Evolutionary conservation across 148 eudicot species (phyloP), one percentile per base, ranked within the genome.

Genomic region (Vaccinium darrowii): DNA sequence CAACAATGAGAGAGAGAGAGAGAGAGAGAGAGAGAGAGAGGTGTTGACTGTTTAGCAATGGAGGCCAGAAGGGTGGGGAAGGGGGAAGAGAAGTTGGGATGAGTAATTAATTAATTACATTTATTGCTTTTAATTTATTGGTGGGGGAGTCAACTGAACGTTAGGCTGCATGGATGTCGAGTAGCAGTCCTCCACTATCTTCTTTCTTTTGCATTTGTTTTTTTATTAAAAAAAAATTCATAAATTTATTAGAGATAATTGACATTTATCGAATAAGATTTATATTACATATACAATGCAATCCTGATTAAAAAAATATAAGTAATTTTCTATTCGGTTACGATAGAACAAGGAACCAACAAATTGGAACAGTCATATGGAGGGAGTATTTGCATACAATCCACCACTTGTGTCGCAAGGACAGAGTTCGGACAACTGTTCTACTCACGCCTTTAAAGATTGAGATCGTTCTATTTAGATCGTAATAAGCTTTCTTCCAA

Each of bases 131-230:
- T 71, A 23, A 53, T 21, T 65, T 82, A 49, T 82, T 3, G 13
- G 19, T 53, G 33, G 12, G 12, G 12, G 87, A 63, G 84, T 86
- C 84, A 81, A 72, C 81, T 60, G 84, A 74, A 85, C 81, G 80
- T 85, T 85, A 74, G 47, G 63, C 74, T 85, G 87, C 87, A 85
- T 81, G 87, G 84, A 75, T 30, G 71, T 82, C 23, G 47, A 43
- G 47, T 5, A 43, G 47, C 6, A 43, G 47, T 43, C 0, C 6
- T 43, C 5, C 6, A 5, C 5, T 43, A 43, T 82, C 60, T 50
- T 43, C 49, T 56, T 71, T 69, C 63, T 63, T n/a, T n/a, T n/a
- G n/a, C n/a, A 47, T 8, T 60, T 49, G 14, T 65, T 65, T 21
- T 23, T 25, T 16, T 19, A 23, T 16, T 5, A 0, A 7, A 51